Evolutionary conservation across 352 stramenopile species (phyloP).

Genomic region (Elongisporangium undulatum): DNA sequence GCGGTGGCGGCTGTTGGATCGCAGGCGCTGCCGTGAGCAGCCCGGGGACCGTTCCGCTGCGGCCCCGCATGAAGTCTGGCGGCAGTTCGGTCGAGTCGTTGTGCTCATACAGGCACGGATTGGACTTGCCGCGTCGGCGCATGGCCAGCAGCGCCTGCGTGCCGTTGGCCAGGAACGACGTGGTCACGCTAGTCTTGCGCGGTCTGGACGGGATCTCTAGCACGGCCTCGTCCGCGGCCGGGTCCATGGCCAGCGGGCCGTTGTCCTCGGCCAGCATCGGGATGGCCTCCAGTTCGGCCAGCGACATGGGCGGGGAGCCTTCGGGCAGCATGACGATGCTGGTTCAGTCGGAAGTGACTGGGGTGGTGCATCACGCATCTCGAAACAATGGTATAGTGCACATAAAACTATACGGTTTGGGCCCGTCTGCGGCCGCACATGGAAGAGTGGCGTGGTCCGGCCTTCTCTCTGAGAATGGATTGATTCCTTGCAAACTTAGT

Average conservation of each 20-base stretch:
- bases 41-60: constrained; percentile 10
- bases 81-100: background rate
- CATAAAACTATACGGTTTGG: background rate
- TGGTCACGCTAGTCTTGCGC: background rate
- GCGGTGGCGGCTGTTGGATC: background rate
- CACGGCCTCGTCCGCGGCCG: background rate
- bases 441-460: background rate
- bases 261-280: constrained; percentile 9
- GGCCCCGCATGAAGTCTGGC: constrained; percentile 3
- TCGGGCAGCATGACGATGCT: constrained; percentile 5
- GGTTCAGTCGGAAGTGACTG: background rate
- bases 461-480: background rate
- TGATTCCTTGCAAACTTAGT: background rate
- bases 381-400: background rate
- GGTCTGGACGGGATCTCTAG: background rate
- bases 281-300: constrained; percentile 11
- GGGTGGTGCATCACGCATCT: background rate
- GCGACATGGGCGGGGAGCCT: background rate
- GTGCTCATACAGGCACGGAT: background rate
- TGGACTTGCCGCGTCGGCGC: background rate
- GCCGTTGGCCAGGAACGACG: background rate
- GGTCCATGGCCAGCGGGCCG: constrained; percentile 8
- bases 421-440: background rate
- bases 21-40: background rate
- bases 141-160: background rate